Evolutionary conservation across 192 early-diverging fungal genomes (phyloP).

Genomic region (Coemansia sp.): DNA sequence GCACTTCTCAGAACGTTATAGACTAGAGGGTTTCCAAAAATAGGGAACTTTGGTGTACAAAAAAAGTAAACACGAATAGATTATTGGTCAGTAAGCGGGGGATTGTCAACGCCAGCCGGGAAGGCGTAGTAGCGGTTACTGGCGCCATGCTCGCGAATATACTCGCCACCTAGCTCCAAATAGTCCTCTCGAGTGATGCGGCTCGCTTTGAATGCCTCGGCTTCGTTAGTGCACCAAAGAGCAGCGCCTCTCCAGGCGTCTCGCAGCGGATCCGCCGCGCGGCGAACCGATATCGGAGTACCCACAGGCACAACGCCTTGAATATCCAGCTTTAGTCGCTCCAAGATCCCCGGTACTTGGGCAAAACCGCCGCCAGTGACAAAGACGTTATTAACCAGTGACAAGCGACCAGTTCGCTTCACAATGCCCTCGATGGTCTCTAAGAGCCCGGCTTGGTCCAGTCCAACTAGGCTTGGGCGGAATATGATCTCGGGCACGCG

Average conservation of each 20-base stretch:
- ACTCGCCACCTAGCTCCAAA: constrained; percentile 81
- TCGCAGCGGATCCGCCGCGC: constrained; percentile 68
- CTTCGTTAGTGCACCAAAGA: constrained; percentile 59
- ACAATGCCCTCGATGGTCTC: constrained; percentile 74
- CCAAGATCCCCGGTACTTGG: constrained; percentile 61
- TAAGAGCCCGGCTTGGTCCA: constrained; percentile 86
- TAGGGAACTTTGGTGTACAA: neutral
- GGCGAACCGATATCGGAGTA: constrained; percentile 59
- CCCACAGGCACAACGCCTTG: constrained; percentile 64
- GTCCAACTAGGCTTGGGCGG: constrained; percentile 80
- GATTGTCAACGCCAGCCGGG: neutral
- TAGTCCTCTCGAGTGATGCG: constrained; percentile 73
- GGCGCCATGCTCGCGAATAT: constrained; percentile 81
- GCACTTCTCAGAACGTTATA: neutral
- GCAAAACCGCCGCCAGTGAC: constrained; percentile 78
- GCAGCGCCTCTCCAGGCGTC: constrained; percentile 90
- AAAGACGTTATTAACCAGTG: constrained; percentile 62
- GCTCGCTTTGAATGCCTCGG: constrained; percentile 49
- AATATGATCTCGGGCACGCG: constrained; percentile 90
- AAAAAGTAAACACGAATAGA: neutral
- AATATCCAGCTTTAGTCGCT: constrained; percentile 66
- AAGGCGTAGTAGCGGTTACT: constrained; percentile 65
- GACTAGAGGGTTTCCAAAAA: neutral
- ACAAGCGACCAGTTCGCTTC: constrained; percentile 33
- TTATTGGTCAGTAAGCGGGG: neutral